Evolutionary conservation across 345 rosid genomes (phyloP).

Genomic region (Euphorbia peplus): DNA sequence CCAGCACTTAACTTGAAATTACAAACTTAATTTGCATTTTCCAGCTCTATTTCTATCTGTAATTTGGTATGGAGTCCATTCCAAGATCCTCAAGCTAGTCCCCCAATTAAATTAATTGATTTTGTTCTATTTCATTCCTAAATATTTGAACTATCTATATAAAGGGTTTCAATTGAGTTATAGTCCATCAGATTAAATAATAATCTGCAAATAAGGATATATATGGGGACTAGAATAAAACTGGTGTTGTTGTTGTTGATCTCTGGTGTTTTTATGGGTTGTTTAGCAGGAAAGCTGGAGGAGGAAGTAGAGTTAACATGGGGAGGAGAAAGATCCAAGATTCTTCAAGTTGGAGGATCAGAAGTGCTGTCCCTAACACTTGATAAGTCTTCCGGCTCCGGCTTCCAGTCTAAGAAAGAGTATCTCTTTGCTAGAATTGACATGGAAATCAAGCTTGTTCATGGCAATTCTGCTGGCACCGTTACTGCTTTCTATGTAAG

Average conservation of each 20-base stretch:
- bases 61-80: conserved; percentile 4
- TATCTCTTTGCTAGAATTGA: conserved; percentile 24
- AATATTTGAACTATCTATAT: background rate
- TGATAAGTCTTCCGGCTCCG: conserved; percentile 23
- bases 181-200: conserved; percentile 2
- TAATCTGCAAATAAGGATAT: background rate
- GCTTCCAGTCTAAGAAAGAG: conserved; percentile 21
- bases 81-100: background rate
- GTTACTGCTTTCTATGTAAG: conserved; percentile 26
- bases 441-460: conserved; percentile 24
- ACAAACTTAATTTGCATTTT: conserved; percentile 16
- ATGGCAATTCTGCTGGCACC: conserved; percentile 24
- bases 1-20: background rate
- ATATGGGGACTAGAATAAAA: background rate
- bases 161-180: background rate
- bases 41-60: conserved; percentile 20
- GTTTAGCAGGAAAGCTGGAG: conserved; percentile 9
- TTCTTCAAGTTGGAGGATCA: conserved; percentile 8
- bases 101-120: background rate
- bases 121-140: background rate
- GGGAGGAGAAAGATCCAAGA: conserved; percentile 27
- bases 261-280: background rate
- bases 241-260: background rate
- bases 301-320: conserved; percentile 20
- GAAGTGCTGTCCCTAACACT: conserved; percentile 15